These are phyloP conservation scores for Puccinia coronata DNA, from an alignment of 1,284 basidiomycete genomes.

Conservation along the genomic window DNA sequence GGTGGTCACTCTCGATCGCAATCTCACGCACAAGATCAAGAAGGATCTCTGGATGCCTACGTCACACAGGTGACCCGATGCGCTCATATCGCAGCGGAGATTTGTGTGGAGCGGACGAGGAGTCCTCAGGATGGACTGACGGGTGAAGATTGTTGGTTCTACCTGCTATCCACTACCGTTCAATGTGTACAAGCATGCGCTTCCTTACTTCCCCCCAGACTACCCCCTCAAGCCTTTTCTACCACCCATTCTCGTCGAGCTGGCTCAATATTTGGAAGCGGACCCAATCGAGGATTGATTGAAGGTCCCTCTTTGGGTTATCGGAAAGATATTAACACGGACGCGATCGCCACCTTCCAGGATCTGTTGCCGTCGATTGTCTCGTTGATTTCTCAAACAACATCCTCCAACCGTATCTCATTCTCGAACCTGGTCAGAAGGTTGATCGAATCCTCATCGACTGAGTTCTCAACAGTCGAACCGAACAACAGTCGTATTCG, in stretches of 20 bases:
- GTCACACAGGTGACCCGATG: constrained; percentile 55
- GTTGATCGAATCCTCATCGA: constrained; percentile 66
- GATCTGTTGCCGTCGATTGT: constrained; percentile 82
- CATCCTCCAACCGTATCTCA: constrained; percentile 77
- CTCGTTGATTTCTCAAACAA: constrained; percentile 73
- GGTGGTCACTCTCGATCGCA: background rate
- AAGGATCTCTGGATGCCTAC: constrained; percentile 49
- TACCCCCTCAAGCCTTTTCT: background rate
- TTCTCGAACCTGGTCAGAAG: constrained; percentile 89
- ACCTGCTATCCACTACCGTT: constrained; percentile 76
- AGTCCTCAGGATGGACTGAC: constrained; percentile 59
- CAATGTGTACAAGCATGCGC: constrained; percentile 73
- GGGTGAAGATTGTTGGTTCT: constrained; percentile 87
- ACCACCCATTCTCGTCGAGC: background rate
- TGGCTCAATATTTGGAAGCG: background rate
- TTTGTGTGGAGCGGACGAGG: constrained; percentile 52
- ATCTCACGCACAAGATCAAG: background rate
- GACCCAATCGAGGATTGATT: background rate
- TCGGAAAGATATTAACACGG: constrained; percentile 52
- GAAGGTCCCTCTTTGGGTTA: background rate
- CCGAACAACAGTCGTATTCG: constrained; percentile 55
- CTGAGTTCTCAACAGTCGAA: constrained; percentile 59
- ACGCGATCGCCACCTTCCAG: constrained; percentile 66
- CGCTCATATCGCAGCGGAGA: constrained; percentile 50
- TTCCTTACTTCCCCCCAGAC: constrained; percentile 6